Percentiles rank a stretch among this genome's conserved stretches.
Conservation (phyloP, 2,329 filamentous ascomycete species). For the Aspergillus sergii region DNA sequence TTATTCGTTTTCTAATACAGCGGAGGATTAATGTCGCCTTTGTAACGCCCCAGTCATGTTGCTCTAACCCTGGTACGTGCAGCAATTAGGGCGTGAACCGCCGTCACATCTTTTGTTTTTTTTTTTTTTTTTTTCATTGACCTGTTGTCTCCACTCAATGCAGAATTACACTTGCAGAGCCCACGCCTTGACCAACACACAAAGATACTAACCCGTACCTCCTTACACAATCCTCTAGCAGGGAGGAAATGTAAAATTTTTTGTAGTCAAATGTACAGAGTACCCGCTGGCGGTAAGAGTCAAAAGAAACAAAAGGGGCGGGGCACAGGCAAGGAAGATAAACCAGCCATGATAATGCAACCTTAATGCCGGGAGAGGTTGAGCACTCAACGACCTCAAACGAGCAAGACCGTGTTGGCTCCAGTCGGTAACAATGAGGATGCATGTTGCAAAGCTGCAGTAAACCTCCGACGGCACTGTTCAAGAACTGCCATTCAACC, state of each 20-base stretch:
- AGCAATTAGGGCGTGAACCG: constrained; percentile 33
- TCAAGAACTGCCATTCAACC: constrained; percentile 10
- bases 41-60: constrained; percentile 10
- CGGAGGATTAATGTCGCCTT: constrained; percentile 8
- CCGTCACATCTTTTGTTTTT: constrained; percentile 36
- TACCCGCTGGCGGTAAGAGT: neutral
- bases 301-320: no score
- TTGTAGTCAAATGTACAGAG: neutral
- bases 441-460: constrained; percentile 8
- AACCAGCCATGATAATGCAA: neutral
- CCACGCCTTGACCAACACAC: constrained; percentile 38
- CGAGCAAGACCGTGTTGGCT: neutral
- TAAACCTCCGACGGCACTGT: neutral
- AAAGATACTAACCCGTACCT: constrained; percentile 14
- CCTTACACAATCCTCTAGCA: constrained; percentile 14
- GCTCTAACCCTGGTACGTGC: constrained; percentile 29
- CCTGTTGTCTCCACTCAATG: constrained; percentile 31
- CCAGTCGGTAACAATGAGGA: neutral
- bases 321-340: neutral
- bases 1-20: constrained; percentile 9
- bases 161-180: constrained; percentile 36
- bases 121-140: constrained; percentile 27
- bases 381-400: constrained; percentile 1
- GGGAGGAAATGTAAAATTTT: neutral
- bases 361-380: neutral